Percentiles rank a stretch among this genome's conserved stretches.
These are phyloP conservation scores for Metschnikowia cubensis DNA, from an alignment of 805 yeast genomes.

Conservation along the genomic window DNA sequence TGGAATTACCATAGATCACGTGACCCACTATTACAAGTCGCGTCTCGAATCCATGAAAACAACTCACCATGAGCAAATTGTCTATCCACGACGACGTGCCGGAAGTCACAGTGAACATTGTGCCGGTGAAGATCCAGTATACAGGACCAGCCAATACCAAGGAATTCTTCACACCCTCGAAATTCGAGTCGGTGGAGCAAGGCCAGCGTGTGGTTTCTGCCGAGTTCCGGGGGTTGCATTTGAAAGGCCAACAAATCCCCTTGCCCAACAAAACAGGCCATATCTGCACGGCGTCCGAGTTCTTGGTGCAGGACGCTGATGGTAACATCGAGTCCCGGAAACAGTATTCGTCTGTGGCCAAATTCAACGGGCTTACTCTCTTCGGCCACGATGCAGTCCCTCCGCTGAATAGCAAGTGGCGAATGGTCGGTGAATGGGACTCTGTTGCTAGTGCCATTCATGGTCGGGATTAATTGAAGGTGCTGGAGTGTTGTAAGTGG, in stretches of 20 bases:
- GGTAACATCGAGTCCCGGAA: slow-evolving; percentile 7
- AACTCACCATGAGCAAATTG: neutral
- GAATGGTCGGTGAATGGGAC: slow-evolving; percentile 15
- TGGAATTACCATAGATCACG: neutral
- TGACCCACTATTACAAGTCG: neutral
- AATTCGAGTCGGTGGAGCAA: slow-evolving; percentile 1
- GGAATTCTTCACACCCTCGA: slow-evolving; percentile 12
- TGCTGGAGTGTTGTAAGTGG: too few species aligned
- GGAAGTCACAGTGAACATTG: slow-evolving; percentile 8
- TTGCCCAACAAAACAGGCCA: slow-evolving; percentile 9
- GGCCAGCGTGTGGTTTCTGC: slow-evolving; percentile 8
- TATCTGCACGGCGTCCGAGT: slow-evolving; percentile 11
- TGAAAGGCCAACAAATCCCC: slow-evolving; percentile 11
- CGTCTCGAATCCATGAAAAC: neutral
- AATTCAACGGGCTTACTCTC: slow-evolving; percentile 9
- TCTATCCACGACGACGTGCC: slow-evolving; percentile 6
- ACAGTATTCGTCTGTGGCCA: slow-evolving; percentile 12
- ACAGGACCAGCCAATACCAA: slow-evolving; percentile 13
- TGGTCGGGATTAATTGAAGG: neutral
- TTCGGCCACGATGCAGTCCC: slow-evolving; percentile 18
- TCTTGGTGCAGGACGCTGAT: neutral
- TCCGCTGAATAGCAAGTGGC: slow-evolving; percentile 15
- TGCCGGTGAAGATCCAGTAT: slow-evolving; percentile 15
- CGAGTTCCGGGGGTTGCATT: slow-evolving; percentile 16
- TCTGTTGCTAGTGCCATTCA: slow-evolving; percentile 13